Evolutionary conservation across 2,329 filamentous ascomycete genomes (phyloP).

Genomic region (Exophiala calicioides): DNA sequence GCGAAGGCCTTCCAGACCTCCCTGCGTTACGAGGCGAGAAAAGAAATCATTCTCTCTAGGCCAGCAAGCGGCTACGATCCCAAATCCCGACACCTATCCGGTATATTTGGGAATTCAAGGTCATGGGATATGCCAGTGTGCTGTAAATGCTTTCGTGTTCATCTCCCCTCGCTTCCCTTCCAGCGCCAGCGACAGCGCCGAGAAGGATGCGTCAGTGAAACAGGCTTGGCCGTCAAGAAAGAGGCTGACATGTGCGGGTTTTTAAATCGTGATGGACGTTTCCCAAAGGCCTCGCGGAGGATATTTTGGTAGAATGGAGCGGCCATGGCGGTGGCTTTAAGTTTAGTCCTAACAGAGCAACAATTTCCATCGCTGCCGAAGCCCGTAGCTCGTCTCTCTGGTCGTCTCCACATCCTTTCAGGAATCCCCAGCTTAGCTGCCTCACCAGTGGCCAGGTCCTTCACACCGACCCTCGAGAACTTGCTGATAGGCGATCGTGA

Average conservation of each 20-base stretch:
- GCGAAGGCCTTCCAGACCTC: no score
- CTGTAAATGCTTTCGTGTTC: no score
- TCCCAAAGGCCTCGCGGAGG: no score
- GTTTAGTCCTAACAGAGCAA: conserved; percentile 47
- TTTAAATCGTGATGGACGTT: no score
- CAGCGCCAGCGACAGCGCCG: neutral
- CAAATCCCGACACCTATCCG: conserved; percentile 17
- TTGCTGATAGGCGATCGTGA: conserved; percentile 24
- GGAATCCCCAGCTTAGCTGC: conserved; percentile 25
- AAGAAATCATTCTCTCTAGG: conserved; percentile 6
- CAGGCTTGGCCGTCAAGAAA: neutral
- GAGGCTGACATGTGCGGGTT: conserved; percentile 6
- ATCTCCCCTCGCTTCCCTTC: neutral
- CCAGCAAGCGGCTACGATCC: conserved; percentile 18
- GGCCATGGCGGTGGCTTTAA: conserved; percentile 28
- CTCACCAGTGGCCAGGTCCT: conserved; percentile 6
- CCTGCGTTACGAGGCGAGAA: no score
- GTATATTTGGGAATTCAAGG: neutral
- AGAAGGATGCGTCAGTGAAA: neutral
- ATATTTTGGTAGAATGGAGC: conserved; percentile 5
- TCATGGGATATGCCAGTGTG: neutral
- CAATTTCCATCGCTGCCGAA: conserved; percentile 41
- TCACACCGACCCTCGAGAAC: conserved; percentile 10
- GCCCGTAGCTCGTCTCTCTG: neutral
- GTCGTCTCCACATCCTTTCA: conserved; percentile 15